Evolutionary conservation across 805 yeast species (phyloP), one percentile per base, ranked within the genome.

Genomic region (Kodamaea kakaduensis): DNA sequence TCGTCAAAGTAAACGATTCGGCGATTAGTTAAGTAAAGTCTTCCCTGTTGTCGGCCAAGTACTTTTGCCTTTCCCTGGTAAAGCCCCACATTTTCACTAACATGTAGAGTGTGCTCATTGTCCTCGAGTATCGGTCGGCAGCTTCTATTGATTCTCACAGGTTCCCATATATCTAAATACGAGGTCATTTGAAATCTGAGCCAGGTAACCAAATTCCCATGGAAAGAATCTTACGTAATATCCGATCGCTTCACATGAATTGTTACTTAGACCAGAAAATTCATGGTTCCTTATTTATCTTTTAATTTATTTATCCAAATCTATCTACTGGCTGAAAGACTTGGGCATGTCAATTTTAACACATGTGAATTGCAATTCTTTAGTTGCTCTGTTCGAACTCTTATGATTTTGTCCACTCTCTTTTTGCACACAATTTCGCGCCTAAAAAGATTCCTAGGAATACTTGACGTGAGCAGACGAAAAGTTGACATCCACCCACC

Each of bases 1-100:
- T 75, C 73, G 47, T 83, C 89, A 9, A 89, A 74, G 54, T 80
- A 90, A 9, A 88, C 78, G 2, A 90, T 55, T 30, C 97, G 60
- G 37, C 71, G 70, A 24, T 78, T 75, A 0, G 97, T 89, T 19
- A 90, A 60, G 54, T 88, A 88, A 0, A 84, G 50, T 19, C 95
- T 66, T 0, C 97, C 97, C 39, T 71, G 60, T 52, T 85, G 95
- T 43, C 79, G 73, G 19, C 74, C 64, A 2, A 61, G 34, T 16
- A 85, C 71, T 59, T 84, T 85, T 40, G 64, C 63, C 39, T 77
- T 77, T 15, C 87, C 95, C 47, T 83, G 89, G 52, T 89, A 89
- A 3, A 89, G 56, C 0, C 96, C 96, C 1, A 85, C 72, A 36
- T 56, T 48, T 31, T 67, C 71, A 17, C 50, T 45, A 10, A 64